Evolutionary conservation across 108 stramenopile species (phyloP).

Genomic region (Nitzschia putrida): DNA sequence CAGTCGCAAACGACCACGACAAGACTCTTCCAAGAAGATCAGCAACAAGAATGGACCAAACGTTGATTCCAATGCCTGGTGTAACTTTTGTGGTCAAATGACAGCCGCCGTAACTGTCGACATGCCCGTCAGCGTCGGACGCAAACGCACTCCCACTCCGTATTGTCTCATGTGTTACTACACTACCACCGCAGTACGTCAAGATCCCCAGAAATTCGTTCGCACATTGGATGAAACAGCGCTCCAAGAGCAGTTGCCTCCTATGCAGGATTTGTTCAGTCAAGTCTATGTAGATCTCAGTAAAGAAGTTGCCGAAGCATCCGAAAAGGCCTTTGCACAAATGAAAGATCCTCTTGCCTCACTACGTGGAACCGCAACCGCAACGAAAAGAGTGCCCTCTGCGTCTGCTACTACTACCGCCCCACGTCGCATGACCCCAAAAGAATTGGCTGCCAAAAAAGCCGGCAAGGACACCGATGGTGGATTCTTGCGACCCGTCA

Average conservation of each 20-base stretch:
- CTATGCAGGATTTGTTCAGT: slow-evolving; percentile 65
- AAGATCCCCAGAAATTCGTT: slow-evolving; percentile 37
- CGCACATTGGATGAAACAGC: slow-evolving; percentile 38
- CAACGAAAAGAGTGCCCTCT: neutral
- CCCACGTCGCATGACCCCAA: slow-evolving; percentile 30
- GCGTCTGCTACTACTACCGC: slow-evolving; percentile 26
- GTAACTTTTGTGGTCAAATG: slow-evolving; percentile 36
- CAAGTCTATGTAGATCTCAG: slow-evolving; percentile 70
- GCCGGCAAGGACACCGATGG: slow-evolving; percentile 46
- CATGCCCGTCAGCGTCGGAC: slow-evolving; percentile 26
- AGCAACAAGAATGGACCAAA: neutral
- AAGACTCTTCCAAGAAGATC: too few species aligned
- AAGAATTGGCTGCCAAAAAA: slow-evolving; percentile 18
- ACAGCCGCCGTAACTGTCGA: slow-evolving; percentile 31
- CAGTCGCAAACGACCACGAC: too few species aligned
- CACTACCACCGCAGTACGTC: slow-evolving; percentile 63
- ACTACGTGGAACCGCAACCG: slow-evolving; percentile 20
- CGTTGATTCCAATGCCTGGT: slow-evolving; percentile 2
- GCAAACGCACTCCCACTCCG: slow-evolving; percentile 25
- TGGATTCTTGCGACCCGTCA: slow-evolving; percentile 58
- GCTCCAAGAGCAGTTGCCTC: slow-evolving; percentile 54
- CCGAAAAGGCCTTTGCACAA: slow-evolving; percentile 52
- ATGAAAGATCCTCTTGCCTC: slow-evolving; percentile 37
- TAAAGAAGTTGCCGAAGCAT: slow-evolving; percentile 59
- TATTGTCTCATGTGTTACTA: slow-evolving; percentile 75